phyloP scores from a whole-genome alignment of 805 yeast species.

The Kluyveromyces dobzhanskii region DNA sequence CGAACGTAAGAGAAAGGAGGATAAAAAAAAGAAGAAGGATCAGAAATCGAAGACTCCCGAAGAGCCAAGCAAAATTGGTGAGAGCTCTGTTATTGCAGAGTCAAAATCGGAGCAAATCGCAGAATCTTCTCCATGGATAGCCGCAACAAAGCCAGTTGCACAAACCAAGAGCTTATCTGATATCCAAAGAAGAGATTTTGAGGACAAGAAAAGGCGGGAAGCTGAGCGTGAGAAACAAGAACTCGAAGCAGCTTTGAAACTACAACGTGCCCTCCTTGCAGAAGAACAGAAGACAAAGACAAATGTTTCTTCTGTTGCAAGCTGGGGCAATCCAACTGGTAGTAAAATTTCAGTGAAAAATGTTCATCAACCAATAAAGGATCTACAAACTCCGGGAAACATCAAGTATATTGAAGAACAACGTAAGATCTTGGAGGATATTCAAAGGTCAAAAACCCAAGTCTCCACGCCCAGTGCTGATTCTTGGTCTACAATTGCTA shows the following conservation, averaged over 20 bases:
- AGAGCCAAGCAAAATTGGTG: background rate
- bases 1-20: slow-evolving; percentile 10
- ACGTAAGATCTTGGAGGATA: slow-evolving; percentile 35
- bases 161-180: slow-evolving; percentile 19
- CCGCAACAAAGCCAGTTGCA: slow-evolving; percentile 11
- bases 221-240: slow-evolving; percentile 12
- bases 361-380: background rate
- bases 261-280: slow-evolving; percentile 14
- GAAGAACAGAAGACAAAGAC: slow-evolving; percentile 15
- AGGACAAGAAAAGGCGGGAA: slow-evolving; percentile 12
- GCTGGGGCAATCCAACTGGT: slow-evolving; percentile 22
- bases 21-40: slow-evolving; percentile 4
- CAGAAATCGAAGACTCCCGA: slow-evolving; percentile 1
- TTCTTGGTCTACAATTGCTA: slow-evolving; percentile 27
- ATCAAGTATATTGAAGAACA: slow-evolving; percentile 24
- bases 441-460: slow-evolving; percentile 50
- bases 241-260: slow-evolving; percentile 13
- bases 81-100: background rate
- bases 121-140: slow-evolving; percentile 26
- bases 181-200: slow-evolving; percentile 14
- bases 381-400: no score
- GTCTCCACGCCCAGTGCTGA: slow-evolving; percentile 32
- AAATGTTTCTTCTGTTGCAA: slow-evolving; percentile 14
- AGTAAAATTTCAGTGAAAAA: background rate
- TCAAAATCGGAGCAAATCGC: slow-evolving; percentile 2